Evolutionary conservation across 352 stramenopile species (phyloP).

Genomic region (Aphanomyces cochlioides): DNA sequence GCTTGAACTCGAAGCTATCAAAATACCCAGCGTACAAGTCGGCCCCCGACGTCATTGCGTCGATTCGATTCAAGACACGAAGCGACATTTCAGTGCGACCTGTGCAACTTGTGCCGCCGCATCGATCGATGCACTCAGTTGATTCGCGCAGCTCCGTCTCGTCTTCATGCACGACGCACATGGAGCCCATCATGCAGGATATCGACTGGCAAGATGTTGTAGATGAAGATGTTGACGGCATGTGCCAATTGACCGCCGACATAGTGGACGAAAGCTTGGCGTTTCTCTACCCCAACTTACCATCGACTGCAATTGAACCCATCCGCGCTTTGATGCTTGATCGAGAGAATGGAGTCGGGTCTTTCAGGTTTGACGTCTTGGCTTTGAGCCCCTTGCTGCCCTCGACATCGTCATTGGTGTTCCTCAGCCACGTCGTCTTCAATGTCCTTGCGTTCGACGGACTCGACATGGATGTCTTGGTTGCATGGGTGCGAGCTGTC

Average conservation of each 20-base stretch:
- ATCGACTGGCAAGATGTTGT: constrained; percentile 27
- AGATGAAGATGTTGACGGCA: constrained; percentile 34
- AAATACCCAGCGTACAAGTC: constrained; percentile 28
- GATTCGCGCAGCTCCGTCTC: no score
- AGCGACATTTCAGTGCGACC: background rate
- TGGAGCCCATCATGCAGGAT: constrained; percentile 4
- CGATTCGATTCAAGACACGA: constrained; percentile 9
- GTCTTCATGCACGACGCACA: constrained; percentile 5
- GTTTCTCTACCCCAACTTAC: constrained; percentile 40
- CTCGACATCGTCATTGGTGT: constrained; percentile 52
- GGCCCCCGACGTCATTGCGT: constrained; percentile 24
- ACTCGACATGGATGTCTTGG: constrained; percentile 52
- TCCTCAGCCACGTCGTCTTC: constrained; percentile 74
- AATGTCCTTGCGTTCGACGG: constrained; percentile 50
- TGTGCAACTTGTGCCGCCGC: constrained; percentile 1
- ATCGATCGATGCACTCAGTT: background rate
- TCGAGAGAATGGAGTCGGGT: constrained; percentile 64
- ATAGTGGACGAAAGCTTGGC: constrained; percentile 35
- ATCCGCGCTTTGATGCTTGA: constrained; percentile 44
- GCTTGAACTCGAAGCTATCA: constrained; percentile 7
- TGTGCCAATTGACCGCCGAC: constrained; percentile 45
- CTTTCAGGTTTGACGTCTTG: constrained; percentile 63
- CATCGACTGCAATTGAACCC: constrained; percentile 38
- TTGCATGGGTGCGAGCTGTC: constrained; percentile 53
- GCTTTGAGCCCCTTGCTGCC: constrained; percentile 53